Conservation (phyloP, 495 filamentous ascomycete genomes). For the Penicillium turbatum region DNA sequence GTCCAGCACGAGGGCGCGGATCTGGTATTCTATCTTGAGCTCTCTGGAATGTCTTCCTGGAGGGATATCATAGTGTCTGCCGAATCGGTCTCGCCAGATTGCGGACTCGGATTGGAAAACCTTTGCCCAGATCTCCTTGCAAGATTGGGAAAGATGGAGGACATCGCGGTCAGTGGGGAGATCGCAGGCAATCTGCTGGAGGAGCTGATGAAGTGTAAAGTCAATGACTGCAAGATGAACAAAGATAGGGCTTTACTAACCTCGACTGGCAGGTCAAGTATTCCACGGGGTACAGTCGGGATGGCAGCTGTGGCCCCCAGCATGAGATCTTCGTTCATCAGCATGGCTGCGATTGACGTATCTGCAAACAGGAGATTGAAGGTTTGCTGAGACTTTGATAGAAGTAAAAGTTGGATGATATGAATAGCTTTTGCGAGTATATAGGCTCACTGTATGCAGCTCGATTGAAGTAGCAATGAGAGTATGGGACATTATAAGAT, state of each 20-base stretch:
- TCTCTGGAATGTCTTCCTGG: conserved; percentile 14
- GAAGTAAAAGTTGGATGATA: no score
- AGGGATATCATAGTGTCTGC: conserved; percentile 33
- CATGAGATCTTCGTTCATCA: no score
- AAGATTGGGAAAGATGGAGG: conserved; percentile 25
- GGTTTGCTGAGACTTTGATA: no score
- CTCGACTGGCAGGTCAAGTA: conserved; percentile 27
- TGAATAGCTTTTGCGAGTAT: no score
- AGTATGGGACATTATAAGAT: no score
- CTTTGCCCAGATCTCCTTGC: conserved; percentile 15
- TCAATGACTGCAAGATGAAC: not conserved
- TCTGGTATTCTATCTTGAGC: conserved; percentile 32
- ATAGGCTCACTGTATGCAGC: no score
- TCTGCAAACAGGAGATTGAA: no score
- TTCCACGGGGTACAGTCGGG: no score
- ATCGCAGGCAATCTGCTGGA: conserved; percentile 36
- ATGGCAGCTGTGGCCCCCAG: no score
- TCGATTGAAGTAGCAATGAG: no score
- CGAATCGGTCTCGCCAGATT: conserved; percentile 36
- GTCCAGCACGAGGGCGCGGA: conserved; percentile 26
- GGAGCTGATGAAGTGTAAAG: conserved; percentile 23
- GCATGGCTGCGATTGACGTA: no score
- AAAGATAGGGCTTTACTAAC: conserved; percentile 8
- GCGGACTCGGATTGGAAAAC: conserved; percentile 21
- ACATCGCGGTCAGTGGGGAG: conserved; percentile 34